These are phyloP conservation scores for Takashimella tepidaria DNA, from an alignment of 1,284 basidiomycete species.

Conservation along the genomic window DNA sequence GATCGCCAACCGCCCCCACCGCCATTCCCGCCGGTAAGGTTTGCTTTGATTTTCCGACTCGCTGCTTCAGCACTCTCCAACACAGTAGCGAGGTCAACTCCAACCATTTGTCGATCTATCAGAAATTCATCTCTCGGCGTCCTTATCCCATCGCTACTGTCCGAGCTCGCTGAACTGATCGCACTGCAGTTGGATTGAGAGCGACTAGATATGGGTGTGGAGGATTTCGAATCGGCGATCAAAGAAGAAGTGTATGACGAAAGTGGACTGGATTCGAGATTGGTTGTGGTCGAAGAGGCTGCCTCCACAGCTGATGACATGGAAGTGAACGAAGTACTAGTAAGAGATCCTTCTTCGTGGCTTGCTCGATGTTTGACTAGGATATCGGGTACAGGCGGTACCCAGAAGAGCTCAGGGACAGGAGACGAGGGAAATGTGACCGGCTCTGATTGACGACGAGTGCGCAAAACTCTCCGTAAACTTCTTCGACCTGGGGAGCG, in stretches of 20 bases:
- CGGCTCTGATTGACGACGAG: not conserved
- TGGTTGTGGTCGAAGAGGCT: too few relatives aligned
- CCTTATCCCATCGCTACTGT: constrained; percentile 29
- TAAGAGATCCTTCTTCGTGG: not conserved
- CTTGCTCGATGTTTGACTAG: not conserved
- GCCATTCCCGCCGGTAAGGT: too few relatives aligned
- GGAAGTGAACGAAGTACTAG: too few relatives aligned
- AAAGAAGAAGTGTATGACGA: not conserved
- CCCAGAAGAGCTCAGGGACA: not conserved
- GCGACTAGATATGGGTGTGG: constrained; percentile 25
- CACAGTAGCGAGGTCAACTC: constrained; percentile 20
- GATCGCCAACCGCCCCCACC: constrained; percentile 12
- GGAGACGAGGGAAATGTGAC: not conserved
- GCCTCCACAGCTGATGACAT: too few relatives aligned
- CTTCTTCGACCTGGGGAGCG: not conserved
- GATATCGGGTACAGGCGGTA: not conserved
- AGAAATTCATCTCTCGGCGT: constrained; percentile 26
- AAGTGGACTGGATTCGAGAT: not conserved
- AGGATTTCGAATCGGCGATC: constrained; percentile 9
- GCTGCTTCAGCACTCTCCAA: constrained; percentile 20
- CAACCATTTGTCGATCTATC: constrained; percentile 19
- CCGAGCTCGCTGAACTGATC: constrained; percentile 24
- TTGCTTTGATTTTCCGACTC: constrained; percentile 11
- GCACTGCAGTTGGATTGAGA: constrained; percentile 29
- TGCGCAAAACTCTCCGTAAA: not conserved